Evolutionary conservation across 192 early-diverging fungal species (phyloP).

Genomic region (Entomortierella parvispora): DNA sequence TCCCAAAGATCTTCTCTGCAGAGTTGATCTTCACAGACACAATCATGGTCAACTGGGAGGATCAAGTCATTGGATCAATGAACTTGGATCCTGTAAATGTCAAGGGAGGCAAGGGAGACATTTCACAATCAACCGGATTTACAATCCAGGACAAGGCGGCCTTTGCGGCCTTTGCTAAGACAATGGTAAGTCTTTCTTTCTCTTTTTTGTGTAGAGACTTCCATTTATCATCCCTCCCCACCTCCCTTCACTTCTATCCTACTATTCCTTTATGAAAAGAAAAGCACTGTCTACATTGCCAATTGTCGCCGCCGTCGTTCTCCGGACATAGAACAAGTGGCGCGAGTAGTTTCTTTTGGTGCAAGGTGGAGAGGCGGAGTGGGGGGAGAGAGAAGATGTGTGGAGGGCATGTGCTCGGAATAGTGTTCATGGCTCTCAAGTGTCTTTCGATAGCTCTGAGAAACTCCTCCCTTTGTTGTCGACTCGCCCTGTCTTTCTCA

Average conservation of each 20-base stretch:
- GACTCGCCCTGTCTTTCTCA: too few relatives aligned
- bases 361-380: too few relatives aligned
- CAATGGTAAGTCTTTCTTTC: constrained; percentile 19
- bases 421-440: too few relatives aligned
- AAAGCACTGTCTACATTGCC: too few relatives aligned
- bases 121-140: constrained; percentile 20
- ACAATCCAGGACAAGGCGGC: constrained; percentile 15
- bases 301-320: too few relatives aligned
- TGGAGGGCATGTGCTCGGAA: neutral
- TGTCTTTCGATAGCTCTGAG: too few relatives aligned
- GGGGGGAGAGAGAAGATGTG: neutral
- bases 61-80: constrained; percentile 31
- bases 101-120: constrained; percentile 31
- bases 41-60: constrained; percentile 27
- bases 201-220: neutral
- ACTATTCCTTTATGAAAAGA: neutral
- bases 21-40: constrained; percentile 32
- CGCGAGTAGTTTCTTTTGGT: neutral
- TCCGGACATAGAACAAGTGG: neutral
- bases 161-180: constrained; percentile 30
- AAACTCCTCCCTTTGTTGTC: too few relatives aligned
- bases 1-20: constrained; percentile 45
- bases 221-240: too few relatives aligned
- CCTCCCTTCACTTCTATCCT: neutral
- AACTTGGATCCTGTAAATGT: constrained; percentile 29